Conservation (phyloP, 257 asterid genomes). For the Solanum boliviense region DNA sequence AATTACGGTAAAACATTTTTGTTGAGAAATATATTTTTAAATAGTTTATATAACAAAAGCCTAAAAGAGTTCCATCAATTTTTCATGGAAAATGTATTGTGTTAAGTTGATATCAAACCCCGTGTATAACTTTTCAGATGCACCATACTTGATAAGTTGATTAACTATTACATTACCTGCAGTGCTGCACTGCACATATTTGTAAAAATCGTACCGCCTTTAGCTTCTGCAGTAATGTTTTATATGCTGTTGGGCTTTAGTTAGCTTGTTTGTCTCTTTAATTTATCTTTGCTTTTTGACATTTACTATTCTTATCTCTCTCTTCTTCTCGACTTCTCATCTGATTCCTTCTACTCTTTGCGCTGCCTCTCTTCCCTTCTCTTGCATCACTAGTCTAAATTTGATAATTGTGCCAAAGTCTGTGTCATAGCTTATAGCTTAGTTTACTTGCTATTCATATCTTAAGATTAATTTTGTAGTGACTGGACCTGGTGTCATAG, state of each 20-base stretch:
- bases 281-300: not conserved
- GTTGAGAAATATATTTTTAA: not conserved
- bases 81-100: not conserved
- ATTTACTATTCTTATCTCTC: not conserved
- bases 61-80: not conserved
- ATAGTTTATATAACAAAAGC: not conserved
- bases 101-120: not conserved
- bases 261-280: not conserved
- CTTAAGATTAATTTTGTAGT: not conserved
- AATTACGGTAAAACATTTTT: not conserved
- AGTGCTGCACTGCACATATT: not conserved
- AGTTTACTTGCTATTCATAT: not conserved
- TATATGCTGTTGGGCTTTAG: not conserved
- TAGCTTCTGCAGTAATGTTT: not conserved
- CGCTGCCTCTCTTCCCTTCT: not conserved
- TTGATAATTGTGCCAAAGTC: not conserved
- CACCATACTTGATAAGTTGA: not conserved
- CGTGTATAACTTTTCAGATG: not conserved
- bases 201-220: not conserved
- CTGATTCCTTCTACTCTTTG: not conserved
- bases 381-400: not conserved
- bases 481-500: not conserved
- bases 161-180: not conserved
- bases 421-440: not conserved
- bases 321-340: not conserved